A percentile compares a stretch with the other conserved stretches of the same genome.
Conservation (phyloP, 1,139 yeast genomes). For the Yamadazyma triangularis region DNA sequence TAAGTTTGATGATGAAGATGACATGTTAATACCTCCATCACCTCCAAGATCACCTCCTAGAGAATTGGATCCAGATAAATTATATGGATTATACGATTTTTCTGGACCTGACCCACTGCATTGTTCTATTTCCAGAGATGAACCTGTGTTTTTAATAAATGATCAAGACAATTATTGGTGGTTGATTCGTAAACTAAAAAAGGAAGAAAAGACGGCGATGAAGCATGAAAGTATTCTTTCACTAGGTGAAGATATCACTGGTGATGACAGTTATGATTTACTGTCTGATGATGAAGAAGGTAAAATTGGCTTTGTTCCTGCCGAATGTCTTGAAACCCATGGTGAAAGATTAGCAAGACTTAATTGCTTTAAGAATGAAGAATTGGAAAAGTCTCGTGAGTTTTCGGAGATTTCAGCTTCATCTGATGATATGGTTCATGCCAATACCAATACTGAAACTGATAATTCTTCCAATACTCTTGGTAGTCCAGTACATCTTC, state of each 20-base stretch:
- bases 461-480: slow-evolving; percentile 10
- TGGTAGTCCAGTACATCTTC: slow-evolving; percentile 14
- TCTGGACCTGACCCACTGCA: slow-evolving; percentile 94
- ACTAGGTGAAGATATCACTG: slow-evolving; percentile 13
- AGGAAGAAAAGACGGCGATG: slow-evolving; percentile 25
- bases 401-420: slow-evolving; percentile 7
- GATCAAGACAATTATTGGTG: slow-evolving; percentile 97
- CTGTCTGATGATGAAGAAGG: slow-evolving; percentile 47
- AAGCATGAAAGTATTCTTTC: slow-evolving; percentile 4
- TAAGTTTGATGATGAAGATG: slow-evolving; percentile 16
- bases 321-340: slow-evolving; percentile 89
- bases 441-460: slow-evolving; percentile 5
- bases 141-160: slow-evolving; percentile 74
- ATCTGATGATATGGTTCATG: slow-evolving; percentile 2
- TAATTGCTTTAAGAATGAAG: slow-evolving; percentile 90
- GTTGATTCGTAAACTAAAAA: slow-evolving; percentile 68
- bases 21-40: slow-evolving; percentile 42
- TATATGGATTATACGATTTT: slow-evolving; percentile 85
- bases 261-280: slow-evolving; percentile 10
- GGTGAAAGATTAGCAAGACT: slow-evolving; percentile 87
- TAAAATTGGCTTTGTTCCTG: slow-evolving; percentile 90
- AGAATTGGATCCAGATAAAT: slow-evolving; percentile 77
- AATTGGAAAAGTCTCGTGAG: slow-evolving; percentile 42
- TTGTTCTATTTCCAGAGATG: slow-evolving; percentile 75
- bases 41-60: slow-evolving; percentile 80